Conservation (phyloP, 768 basidiomycete genomes). For the Pulveroboletus ravenelii region DNA sequence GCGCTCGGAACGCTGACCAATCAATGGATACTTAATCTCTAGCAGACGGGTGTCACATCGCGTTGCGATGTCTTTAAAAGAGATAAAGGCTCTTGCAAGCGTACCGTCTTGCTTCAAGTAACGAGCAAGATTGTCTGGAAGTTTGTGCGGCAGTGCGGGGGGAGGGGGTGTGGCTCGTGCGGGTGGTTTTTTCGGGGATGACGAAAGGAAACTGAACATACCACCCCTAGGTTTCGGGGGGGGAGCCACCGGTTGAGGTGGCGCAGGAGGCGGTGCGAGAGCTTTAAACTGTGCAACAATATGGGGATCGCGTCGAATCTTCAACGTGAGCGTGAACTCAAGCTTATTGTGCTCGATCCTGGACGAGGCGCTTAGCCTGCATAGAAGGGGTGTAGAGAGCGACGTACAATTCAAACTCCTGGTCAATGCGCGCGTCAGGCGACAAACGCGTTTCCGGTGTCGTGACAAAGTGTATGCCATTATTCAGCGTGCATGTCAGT, state of each 20-base stretch:
- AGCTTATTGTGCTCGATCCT: slow-evolving; percentile 93
- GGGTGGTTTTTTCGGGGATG: slow-evolving; percentile 65
- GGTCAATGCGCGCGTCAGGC: slow-evolving; percentile 62
- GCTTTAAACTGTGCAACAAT: slow-evolving; percentile 75
- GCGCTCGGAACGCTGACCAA: slow-evolving; percentile 64
- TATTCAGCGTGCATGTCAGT: slow-evolving; percentile 87
- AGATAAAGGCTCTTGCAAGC: slow-evolving; percentile 80
- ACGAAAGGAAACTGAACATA: slow-evolving; percentile 72
- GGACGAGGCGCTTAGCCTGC: neutral
- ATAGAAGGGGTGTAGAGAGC: neutral
- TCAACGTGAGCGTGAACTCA: slow-evolving; percentile 88
- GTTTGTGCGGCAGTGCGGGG: slow-evolving; percentile 36
- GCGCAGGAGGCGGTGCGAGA: slow-evolving; percentile 46
- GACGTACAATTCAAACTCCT: slow-evolving; percentile 87
- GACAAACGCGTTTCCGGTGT: slow-evolving; percentile 72
- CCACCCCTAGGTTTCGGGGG: slow-evolving; percentile 55
- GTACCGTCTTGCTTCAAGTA: slow-evolving; percentile 85
- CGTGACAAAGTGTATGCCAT: slow-evolving; percentile 93
- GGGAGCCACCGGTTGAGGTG: slow-evolving; percentile 41
- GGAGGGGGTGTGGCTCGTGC: slow-evolving; percentile 40
- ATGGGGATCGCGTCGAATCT: slow-evolving; percentile 82
- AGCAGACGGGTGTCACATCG: slow-evolving; percentile 83
- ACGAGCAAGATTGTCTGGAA: slow-evolving; percentile 74
- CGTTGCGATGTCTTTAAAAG: slow-evolving; percentile 80
- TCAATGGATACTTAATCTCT: slow-evolving; percentile 77